Evolutionary conservation across 176 grass and related monocot genomes (phyloP).

Genomic region (Dendrocalamus sinicus): DNA sequence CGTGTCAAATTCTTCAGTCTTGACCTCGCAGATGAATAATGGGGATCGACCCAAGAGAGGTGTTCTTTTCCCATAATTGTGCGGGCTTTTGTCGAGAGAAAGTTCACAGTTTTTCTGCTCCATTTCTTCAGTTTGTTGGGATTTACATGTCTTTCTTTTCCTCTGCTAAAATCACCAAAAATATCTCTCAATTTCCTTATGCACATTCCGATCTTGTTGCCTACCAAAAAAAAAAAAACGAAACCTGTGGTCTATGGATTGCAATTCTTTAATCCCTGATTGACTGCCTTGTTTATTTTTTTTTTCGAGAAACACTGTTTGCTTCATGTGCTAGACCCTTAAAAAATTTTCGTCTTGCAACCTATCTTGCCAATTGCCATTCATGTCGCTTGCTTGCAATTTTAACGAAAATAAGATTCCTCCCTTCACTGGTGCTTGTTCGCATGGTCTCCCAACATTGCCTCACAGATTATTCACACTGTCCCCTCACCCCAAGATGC

Average conservation of each 20-base stretch:
- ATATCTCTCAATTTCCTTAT: conserved; percentile 7
- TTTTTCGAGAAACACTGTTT: conserved; percentile 20
- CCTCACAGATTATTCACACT: conserved; percentile 67
- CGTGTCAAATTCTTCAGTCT: neutral
- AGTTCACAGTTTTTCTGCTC: neutral
- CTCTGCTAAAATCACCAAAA: neutral
- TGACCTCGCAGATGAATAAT: neutral
- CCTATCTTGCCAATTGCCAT: conserved; percentile 45
- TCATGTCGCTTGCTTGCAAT: conserved; percentile 56
- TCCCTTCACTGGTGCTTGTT: conserved; percentile 65
- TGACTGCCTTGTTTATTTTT: conserved; percentile 32
- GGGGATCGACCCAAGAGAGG: conserved; percentile 19
- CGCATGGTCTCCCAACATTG: conserved; percentile 85
- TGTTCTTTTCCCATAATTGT: neutral
- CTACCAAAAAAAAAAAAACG: neutral
- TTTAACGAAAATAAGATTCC: conserved; percentile 69
- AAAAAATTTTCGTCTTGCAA: conserved; percentile 22
- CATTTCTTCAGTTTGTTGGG: neutral
- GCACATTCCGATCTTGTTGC: conserved; percentile 43
- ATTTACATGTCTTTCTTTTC: neutral
- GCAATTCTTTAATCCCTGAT: conserved; percentile 54
- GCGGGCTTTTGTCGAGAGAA: neutral
- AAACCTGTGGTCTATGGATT: conserved; percentile 37
- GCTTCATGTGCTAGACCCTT: conserved; percentile 51
- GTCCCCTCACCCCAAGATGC: conserved; percentile 76